These are phyloP conservation scores for Antitrichia curtipendula DNA, from an alignment of 225 moss, liverwort and hornwort species.

Conservation along the genomic window DNA sequence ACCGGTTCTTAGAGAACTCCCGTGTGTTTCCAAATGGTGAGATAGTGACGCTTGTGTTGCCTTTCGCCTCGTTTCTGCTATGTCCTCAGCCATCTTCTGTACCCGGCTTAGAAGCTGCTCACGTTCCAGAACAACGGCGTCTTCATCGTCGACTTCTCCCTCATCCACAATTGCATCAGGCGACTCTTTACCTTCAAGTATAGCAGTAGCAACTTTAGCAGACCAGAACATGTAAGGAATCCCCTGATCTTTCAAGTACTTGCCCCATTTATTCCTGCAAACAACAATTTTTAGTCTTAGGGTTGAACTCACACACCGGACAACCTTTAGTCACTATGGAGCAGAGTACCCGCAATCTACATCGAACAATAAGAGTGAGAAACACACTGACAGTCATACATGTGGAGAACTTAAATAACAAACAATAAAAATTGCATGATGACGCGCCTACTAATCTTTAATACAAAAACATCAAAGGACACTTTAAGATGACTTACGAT, in stretches of 20 bases:
- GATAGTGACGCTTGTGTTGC: slow-evolving; percentile 42
- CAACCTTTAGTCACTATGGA: neutral
- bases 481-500: neutral
- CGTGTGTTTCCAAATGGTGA: slow-evolving; percentile 43
- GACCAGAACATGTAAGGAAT: slow-evolving; percentile 91
- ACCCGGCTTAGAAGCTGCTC: slow-evolving; percentile 66
- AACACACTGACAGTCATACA: neutral
- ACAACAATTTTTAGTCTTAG: neutral
- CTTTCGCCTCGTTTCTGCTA: slow-evolving; percentile 41
- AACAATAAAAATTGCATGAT: neutral
- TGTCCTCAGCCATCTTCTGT: slow-evolving; percentile 72
- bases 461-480: neutral
- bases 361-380: neutral
- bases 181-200: slow-evolving; percentile 68
- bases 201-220: slow-evolving; percentile 75
- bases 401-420: neutral
- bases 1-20: slow-evolving; percentile 9
- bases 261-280: slow-evolving; percentile 71
- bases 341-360: neutral
- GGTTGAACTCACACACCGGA: neutral
- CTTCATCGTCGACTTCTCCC: slow-evolving; percentile 27
- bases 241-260: slow-evolving; percentile 58
- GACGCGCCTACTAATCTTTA: neutral
- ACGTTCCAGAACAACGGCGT: slow-evolving; percentile 48
- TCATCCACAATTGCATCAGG: neutral